Conservation (phyloP, 1,284 basidiomycete species). For the Cystobasidiaceae sp. region DNA sequence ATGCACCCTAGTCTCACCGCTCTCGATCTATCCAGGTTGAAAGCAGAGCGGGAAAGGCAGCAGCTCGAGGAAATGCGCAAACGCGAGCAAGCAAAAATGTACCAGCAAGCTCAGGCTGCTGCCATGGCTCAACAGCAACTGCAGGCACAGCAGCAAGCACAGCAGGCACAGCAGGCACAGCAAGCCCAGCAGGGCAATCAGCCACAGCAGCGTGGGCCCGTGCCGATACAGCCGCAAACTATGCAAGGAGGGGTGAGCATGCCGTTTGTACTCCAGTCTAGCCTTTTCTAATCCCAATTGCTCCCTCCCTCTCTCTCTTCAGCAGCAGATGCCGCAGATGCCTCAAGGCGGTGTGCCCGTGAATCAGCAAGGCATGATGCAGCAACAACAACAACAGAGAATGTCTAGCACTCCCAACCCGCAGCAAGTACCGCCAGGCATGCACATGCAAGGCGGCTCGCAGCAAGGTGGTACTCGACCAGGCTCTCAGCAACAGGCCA, state of each 20-base stretch:
- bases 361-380: too few species aligned
- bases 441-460: too few species aligned
- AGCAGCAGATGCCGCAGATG: conserved; percentile 9
- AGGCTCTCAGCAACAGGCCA: too few species aligned
- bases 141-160: conserved; percentile 31
- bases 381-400: too few species aligned
- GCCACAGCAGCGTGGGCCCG: conserved; percentile 15
- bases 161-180: conserved; percentile 27
- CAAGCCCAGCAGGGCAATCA: too few species aligned
- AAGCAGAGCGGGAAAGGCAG: conserved; percentile 36
- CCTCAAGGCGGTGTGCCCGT: too few species aligned
- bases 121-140: conserved; percentile 29
- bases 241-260: conserved; percentile 17
- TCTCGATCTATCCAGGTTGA: conserved; percentile 36
- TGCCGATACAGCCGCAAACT: conserved; percentile 1
- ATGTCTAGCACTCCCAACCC: too few species aligned
- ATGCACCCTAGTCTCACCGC: conserved; percentile 36
- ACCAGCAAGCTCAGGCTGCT: conserved; percentile 39
- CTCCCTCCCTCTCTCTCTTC: background rate
- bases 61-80: conserved; percentile 31
- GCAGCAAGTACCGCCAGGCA: too few species aligned
- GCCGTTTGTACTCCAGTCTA: background rate
- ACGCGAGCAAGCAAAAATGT: conserved; percentile 39
- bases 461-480: background rate
- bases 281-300: background rate